These are phyloP conservation scores for Podila clonocystis DNA, from an alignment of 192 early-diverging fungal genomes.

Conservation along the genomic window DNA sequence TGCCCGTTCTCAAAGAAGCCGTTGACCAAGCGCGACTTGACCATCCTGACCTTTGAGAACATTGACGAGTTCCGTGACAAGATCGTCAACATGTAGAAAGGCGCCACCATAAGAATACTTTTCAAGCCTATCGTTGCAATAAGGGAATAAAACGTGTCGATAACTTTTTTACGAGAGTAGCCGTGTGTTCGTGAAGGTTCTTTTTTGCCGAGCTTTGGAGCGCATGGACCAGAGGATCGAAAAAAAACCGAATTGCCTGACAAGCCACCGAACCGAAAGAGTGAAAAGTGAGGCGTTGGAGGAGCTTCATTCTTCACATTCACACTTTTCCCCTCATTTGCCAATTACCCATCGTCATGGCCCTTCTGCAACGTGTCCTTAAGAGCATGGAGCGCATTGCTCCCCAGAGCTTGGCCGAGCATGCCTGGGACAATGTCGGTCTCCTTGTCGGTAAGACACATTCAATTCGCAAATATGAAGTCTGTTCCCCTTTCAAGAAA, in stretches of 20 bases:
- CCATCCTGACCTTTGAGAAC: slow-evolving; percentile 80
- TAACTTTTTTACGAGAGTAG: no score
- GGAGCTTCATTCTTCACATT: neutral
- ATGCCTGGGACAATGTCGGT: slow-evolving; percentile 95
- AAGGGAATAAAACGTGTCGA: no score
- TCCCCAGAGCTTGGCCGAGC: slow-evolving; percentile 82
- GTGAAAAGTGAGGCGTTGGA: no score
- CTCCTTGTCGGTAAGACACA: slow-evolving; percentile 69
- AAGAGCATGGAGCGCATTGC: slow-evolving; percentile 85
- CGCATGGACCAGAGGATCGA: no score
- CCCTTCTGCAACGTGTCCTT: slow-evolving; percentile 66
- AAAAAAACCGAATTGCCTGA: no score
- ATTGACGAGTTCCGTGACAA: slow-evolving; percentile 77
- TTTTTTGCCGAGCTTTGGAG: no score
- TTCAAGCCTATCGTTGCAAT: no score
- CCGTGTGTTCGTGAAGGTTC: no score
- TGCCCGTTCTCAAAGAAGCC: slow-evolving; percentile 96
- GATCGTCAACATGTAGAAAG: slow-evolving; percentile 3
- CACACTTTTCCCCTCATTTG: neutral
- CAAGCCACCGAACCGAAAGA: no score
- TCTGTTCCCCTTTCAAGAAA: slow-evolving; percentile 1
- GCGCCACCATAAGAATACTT: no score
- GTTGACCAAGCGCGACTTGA: slow-evolving; percentile 90
- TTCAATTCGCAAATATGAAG: neutral
- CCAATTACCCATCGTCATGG: slow-evolving; percentile 39